Base-by-base conservation (phyloP, 2,329 filamentous ascomycete genomes). In the Rosellinia necatrix region DNA sequence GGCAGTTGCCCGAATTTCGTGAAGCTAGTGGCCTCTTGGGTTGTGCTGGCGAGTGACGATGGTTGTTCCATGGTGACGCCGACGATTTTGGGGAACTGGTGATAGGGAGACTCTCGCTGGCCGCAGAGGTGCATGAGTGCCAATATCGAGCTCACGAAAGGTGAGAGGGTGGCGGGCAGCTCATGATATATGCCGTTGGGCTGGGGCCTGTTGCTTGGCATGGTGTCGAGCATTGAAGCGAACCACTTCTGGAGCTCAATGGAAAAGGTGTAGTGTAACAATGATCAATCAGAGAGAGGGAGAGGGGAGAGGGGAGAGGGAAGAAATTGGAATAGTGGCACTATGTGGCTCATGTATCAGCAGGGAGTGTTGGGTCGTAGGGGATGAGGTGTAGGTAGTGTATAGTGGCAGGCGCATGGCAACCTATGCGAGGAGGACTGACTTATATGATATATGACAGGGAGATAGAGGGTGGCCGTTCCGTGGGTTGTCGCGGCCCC, bases 1-100 rank as follows among this genome's bases (percentile, higher is more conserved):
- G 70, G 70, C 7, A 72, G 69, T 7, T 68, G 41, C 35, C 59
- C 58, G 62, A 72, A 72, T 35, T 61, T 62, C 43, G 57, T 53
- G 49, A 72, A 72, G 42, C 53, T 63, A 15, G 53, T 50, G 10
- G 60, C 49, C 30, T 30, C 43, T 40, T 58, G 57, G 32, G 49
- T 17, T 21, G 52, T 60, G 7, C 49, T 49, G 21, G 60, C 30
- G 15, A 52, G 53, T 49, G 60, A 55, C 17, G 53, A 42, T 25
- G 56, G 61, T 25, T 55, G 59, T 15, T 66, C 64, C 66, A 71
- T 70, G 43, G 55, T 65, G 30, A 25, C 41, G 54, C 66, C 52
- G 22, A 65, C 43, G 7, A 63, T 32, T 29, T 66, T 61, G 41
- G 63, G 57, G 34, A 67, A 51, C 34, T 65, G 60, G 35, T 60